phyloP scores from a whole-genome alignment of 176 grass and related monocot species.

The Oryza nivara region DNA sequence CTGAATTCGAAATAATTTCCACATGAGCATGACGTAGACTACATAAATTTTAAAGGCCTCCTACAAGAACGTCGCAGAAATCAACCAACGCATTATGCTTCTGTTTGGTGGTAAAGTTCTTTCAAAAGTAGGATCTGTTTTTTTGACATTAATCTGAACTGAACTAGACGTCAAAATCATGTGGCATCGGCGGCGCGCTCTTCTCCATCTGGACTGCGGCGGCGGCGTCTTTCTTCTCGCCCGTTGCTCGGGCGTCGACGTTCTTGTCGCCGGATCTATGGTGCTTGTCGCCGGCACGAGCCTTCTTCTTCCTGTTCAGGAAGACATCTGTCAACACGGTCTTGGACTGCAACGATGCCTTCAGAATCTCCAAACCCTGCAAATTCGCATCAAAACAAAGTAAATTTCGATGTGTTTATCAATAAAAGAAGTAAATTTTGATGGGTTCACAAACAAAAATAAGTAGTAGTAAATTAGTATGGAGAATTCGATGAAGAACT shows the following conservation, averaged over 20 bases:
- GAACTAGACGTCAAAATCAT: not conserved
- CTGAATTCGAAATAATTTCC: too few relatives aligned
- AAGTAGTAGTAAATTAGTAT: too few relatives aligned
- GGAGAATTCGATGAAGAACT: not conserved
- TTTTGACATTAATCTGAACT: not conserved
- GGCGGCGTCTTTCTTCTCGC: not conserved
- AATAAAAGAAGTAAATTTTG: too few relatives aligned
- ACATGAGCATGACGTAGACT: too few relatives aligned
- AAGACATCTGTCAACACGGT: conserved; percentile 30
- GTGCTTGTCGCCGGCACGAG: not conserved
- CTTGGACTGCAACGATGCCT: conserved; percentile 12
- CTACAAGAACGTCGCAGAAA: too few relatives aligned
- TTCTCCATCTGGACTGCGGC: not conserved
- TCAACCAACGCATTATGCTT: too few relatives aligned
- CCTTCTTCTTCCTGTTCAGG: not conserved
- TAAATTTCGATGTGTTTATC: too few relatives aligned
- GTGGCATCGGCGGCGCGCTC: not conserved
- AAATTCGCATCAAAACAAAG: not conserved
- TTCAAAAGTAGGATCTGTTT: too few relatives aligned
- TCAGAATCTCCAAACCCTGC: conserved; percentile 14
- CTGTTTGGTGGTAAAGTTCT: too few relatives aligned
- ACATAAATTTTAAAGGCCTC: too few relatives aligned
- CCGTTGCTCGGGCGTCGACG: not conserved
- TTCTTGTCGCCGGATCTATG: not conserved
- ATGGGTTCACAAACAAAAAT: too few relatives aligned